These are phyloP conservation scores for Colletotrichum brevisporum DNA, from an alignment of 2,329 filamentous ascomycete genomes.

Conservation along the genomic window DNA sequence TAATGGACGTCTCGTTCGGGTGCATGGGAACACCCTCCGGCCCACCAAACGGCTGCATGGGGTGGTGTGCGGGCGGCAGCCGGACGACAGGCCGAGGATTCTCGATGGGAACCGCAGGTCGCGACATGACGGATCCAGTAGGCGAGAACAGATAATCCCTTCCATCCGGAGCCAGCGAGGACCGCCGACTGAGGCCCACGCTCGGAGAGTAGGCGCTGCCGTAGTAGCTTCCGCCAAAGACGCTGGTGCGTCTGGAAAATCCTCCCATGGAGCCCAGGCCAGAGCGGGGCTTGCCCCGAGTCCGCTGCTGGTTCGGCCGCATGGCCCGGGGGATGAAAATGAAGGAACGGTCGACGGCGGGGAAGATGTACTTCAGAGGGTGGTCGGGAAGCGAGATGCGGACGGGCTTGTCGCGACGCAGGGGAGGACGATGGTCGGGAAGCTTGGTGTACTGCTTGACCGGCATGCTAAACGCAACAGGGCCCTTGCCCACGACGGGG, in stretches of 20 bases:
- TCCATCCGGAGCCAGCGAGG: constrained; percentile 77
- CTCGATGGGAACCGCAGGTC: constrained; percentile 74
- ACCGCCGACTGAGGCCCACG: constrained; percentile 88
- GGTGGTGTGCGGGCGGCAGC: constrained; percentile 74
- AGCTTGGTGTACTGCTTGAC: constrained; percentile 94
- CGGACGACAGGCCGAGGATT: constrained; percentile 81
- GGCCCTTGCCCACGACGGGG: constrained; percentile 76
- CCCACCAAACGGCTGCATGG: constrained; percentile 45
- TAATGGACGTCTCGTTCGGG: constrained; percentile 58
- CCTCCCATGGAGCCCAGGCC: constrained; percentile 77
- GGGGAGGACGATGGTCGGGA: constrained; percentile 92
- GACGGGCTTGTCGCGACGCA: constrained; percentile 96
- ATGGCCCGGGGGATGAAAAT: constrained; percentile 97
- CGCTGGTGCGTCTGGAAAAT: constrained; percentile 85
- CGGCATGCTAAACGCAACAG: constrained; percentile 81
- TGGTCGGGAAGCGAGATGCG: constrained; percentile 89
- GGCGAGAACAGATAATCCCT: constrained; percentile 86
- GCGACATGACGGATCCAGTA: constrained; percentile 81
- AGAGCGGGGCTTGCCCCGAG: constrained; percentile 81
- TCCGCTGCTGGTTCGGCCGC: constrained; percentile 90
- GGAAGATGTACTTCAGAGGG: constrained; percentile 89
- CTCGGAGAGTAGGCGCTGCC: constrained; percentile 89
- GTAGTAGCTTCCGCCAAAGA: constrained; percentile 78
- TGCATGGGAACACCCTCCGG: constrained; percentile 32
- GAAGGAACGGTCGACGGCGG: constrained; percentile 90